phyloP scores from a whole-genome alignment of 176 grass and related monocot genomes.

The Cenchrus purpureus region DNA sequence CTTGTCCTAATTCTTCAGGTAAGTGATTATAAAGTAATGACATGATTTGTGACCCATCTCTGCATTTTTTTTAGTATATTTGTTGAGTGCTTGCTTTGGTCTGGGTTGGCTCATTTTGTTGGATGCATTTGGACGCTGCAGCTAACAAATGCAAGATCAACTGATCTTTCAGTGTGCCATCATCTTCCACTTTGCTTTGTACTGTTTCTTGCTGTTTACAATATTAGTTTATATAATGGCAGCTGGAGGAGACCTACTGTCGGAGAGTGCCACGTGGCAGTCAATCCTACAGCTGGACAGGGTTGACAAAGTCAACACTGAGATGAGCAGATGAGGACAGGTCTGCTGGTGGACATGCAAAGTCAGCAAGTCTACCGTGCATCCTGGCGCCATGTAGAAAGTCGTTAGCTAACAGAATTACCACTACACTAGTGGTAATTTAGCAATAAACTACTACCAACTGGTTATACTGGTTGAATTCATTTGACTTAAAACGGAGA shows the following conservation, averaged over 20 bases:
- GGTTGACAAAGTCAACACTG: conserved; percentile 3
- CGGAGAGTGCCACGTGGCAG: background rate
- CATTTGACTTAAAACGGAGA: background rate
- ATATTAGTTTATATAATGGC: conserved; percentile 22
- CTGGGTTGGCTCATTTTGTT: conserved; percentile 14
- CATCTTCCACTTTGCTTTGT: conserved; percentile 22
- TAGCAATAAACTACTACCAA: background rate
- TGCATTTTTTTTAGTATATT: background rate
- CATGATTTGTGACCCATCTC: conserved; percentile 20
- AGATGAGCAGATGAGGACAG: background rate
- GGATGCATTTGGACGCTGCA: conserved; percentile 12
- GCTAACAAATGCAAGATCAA: background rate
- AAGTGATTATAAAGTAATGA: conserved; percentile 13
- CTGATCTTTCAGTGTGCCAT: conserved; percentile 20
- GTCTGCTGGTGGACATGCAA: background rate
- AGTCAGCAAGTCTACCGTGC: conserved; percentile 21
- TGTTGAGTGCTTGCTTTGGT: conserved; percentile 25
- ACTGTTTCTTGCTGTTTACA: background rate
- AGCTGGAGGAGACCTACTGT: background rate
- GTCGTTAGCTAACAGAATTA: background rate
- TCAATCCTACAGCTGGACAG: too few species aligned
- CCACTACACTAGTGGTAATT: background rate
- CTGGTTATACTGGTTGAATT: background rate
- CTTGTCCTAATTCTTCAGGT: conserved; percentile 39
- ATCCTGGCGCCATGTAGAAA: background rate